Conservation (phyloP, 345 rosid species). For the Eucalyptus shirleyi region DNA sequence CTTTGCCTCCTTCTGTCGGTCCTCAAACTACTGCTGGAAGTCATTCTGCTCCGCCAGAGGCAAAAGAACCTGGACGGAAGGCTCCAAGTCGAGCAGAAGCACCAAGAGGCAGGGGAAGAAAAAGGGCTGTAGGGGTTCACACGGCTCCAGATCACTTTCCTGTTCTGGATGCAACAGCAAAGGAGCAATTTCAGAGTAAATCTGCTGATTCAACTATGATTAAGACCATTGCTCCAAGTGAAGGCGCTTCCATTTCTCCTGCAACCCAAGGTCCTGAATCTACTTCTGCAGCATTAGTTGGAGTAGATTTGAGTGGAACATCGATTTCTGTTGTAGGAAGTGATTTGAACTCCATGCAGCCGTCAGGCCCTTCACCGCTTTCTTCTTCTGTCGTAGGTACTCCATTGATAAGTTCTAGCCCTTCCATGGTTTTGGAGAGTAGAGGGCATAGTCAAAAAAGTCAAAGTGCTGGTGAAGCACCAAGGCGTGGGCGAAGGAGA, state of each 20-base stretch:
- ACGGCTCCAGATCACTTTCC: constrained; percentile 7
- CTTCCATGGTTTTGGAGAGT: constrained; percentile 3
- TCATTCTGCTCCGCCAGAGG: constrained; percentile 1
- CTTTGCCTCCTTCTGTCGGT: not conserved
- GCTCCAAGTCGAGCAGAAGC: constrained; percentile 17
- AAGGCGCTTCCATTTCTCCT: constrained; percentile 8
- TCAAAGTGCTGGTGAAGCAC: constrained; percentile 14
- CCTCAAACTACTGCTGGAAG: not conserved
- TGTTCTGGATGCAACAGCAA: not conserved
- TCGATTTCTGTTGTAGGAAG: constrained; percentile 9
- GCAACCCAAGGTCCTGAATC: not conserved
- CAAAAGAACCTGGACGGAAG: constrained; percentile 33
- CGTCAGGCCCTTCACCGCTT: not conserved
- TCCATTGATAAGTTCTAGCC: not conserved
- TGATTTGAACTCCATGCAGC: constrained; percentile 13
- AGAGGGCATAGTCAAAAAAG: constrained; percentile 35
- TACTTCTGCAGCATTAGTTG: constrained; percentile 12
- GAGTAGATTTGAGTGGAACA: constrained; percentile 1
- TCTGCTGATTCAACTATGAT: constrained; percentile 4
- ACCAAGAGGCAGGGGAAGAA: constrained; percentile 29
- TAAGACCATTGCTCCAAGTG: constrained; percentile 1
- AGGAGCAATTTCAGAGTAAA: constrained; percentile 15
- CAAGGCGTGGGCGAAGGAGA: constrained; percentile 28
- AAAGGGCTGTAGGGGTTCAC: constrained; percentile 10
- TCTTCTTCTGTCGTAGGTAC: constrained; percentile 7